Conservation (phyloP, 177 flowering plant species). For the Vitis hybrid region DNA sequence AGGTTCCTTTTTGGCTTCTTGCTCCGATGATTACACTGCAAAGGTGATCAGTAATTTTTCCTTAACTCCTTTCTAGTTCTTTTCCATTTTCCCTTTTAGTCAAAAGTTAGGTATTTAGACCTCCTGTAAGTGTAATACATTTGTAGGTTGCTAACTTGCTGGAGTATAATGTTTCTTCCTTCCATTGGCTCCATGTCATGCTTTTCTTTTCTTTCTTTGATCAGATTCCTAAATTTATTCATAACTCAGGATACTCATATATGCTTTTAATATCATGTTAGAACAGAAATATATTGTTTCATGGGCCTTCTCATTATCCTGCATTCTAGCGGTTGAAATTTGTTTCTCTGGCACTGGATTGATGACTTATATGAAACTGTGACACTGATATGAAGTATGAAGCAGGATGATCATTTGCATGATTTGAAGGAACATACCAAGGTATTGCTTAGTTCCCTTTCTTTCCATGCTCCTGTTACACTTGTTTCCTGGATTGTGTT, state of each 20-base stretch:
- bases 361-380: slow-evolving; percentile 1
- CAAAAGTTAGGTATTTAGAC: too few relatives aligned
- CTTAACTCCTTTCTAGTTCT: neutral
- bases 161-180: neutral
- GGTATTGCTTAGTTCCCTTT: slow-evolving; percentile 34
- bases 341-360: neutral
- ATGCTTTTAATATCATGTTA: too few relatives aligned
- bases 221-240: neutral
- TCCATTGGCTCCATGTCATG: neutral
- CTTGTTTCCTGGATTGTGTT: slow-evolving; percentile 5
- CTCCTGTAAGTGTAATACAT: too few relatives aligned
- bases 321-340: too few relatives aligned
- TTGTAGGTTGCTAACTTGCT: too few relatives aligned
- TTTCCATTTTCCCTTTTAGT: neutral
- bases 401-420: slow-evolving; percentile 75
- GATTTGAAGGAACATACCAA: slow-evolving; percentile 83
- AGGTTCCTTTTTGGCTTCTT: slow-evolving; percentile 85
- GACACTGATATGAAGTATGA: slow-evolving; percentile 88
- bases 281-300: too few relatives aligned
- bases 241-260: too few relatives aligned
- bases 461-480: neutral
- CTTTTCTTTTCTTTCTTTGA: neutral
- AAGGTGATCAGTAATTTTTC: slow-evolving; percentile 47
- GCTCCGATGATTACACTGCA: slow-evolving; percentile 94
- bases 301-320: too few relatives aligned